phyloP scores from a whole-genome alignment of 345 rosid genomes.

The Citrus unshiu region DNA sequence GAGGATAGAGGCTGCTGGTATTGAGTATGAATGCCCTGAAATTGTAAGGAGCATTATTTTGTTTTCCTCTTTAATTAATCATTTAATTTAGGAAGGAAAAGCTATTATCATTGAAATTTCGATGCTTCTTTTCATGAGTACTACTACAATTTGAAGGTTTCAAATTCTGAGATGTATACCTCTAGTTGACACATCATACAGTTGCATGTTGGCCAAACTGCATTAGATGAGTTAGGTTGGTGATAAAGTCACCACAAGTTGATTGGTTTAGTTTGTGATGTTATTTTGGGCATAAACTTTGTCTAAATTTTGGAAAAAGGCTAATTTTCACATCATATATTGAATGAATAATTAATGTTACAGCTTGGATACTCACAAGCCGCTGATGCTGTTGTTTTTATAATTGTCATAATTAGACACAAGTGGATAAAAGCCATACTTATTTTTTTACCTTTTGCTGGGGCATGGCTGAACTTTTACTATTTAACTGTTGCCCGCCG shows the following conservation, averaged over 20 bases:
- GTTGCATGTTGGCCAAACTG: background rate
- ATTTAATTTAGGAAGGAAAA: background rate
- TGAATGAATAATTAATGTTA: background rate
- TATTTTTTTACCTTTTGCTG: background rate
- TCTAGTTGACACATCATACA: background rate
- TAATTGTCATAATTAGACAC: background rate
- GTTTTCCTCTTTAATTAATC: background rate
- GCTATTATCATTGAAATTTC: background rate
- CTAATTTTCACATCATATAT: background rate
- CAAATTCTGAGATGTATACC: background rate
- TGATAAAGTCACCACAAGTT: background rate
- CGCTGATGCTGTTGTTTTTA: background rate
- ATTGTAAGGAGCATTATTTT: constrained; percentile 54
- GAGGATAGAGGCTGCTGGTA: constrained; percentile 76
- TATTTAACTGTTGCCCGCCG: background rate
- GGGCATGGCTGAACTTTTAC: background rate
- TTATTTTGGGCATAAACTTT: background rate
- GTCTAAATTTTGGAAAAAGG: background rate
- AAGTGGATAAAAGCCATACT: background rate
- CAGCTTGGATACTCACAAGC: background rate
- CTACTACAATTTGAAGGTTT: background rate
- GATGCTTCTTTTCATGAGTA: background rate
- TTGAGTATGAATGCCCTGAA: constrained; percentile 83
- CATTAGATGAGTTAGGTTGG: background rate
- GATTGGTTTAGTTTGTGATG: background rate